phyloP scores from a whole-genome alignment of 495 filamentous ascomycete species.

The Xylaria bambusicola region DNA sequence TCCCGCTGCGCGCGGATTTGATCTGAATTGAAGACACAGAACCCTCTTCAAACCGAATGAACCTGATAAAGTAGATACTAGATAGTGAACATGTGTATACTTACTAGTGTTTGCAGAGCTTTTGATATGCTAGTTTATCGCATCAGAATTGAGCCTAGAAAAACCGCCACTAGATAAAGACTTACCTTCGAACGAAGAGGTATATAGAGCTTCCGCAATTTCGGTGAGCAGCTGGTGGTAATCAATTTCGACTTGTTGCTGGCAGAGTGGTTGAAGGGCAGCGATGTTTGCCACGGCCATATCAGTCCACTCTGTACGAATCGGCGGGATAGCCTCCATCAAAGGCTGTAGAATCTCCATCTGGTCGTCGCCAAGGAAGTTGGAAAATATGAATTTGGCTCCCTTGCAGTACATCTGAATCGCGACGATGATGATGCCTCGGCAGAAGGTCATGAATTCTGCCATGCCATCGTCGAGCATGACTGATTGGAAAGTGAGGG shows the following conservation, averaged over 20 bases:
- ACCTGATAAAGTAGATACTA: not conserved
- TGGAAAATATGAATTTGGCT: slow-evolving; percentile 49
- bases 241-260: slow-evolving; percentile 31
- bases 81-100: not conserved
- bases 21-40: not conserved
- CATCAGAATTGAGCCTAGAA: not conserved
- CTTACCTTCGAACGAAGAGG: slow-evolving; percentile 36
- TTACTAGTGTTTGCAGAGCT: slow-evolving; percentile 40
- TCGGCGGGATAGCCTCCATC: slow-evolving; percentile 35
- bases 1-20: not conserved
- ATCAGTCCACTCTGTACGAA: slow-evolving; percentile 37
- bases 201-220: slow-evolving; percentile 35
- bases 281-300: slow-evolving; percentile 39
- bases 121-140: slow-evolving; percentile 35
- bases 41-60: not conserved
- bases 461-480: slow-evolving; percentile 60
- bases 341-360: slow-evolving; percentile 35
- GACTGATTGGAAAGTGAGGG: slow-evolving; percentile 61
- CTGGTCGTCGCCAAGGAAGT: slow-evolving; percentile 36
- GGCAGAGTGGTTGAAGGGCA: slow-evolving; percentile 38
- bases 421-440: slow-evolving; percentile 58
- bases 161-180: not conserved
- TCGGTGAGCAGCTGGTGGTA: slow-evolving; percentile 36
- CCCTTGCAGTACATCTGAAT: slow-evolving; percentile 48
- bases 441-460: slow-evolving; percentile 65